These are phyloP conservation scores for Tuber brumale DNA, from an alignment of 495 filamentous ascomycete genomes.

Conservation along the genomic window DNA sequence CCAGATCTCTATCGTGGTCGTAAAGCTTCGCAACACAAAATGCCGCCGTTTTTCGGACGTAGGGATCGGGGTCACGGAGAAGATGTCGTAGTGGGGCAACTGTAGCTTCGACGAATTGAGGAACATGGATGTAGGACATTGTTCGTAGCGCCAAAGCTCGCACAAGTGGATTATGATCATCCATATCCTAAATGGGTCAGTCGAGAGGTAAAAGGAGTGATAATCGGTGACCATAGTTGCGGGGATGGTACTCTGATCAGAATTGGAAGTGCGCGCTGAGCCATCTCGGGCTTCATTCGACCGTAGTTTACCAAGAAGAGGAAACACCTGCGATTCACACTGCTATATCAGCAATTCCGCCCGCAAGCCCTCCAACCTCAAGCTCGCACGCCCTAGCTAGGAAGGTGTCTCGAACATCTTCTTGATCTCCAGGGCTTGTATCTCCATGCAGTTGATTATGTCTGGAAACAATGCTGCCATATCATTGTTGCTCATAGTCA, in stretches of 20 bases:
- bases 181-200: constrained; percentile 68
- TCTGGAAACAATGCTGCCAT: constrained; percentile 98
- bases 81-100: constrained; percentile 75
- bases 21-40: constrained; percentile 97
- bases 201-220: background rate
- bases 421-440: constrained; percentile 94
- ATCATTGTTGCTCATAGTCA: constrained; percentile 99
- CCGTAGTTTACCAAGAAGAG: constrained; percentile 96
- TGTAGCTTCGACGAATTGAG: constrained; percentile 89
- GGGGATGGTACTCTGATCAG: constrained; percentile 61
- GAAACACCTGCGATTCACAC: constrained; percentile 66
- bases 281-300: constrained; percentile 87
- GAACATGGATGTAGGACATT: constrained; percentile 95
- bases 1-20: constrained; percentile 85
- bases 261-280: constrained; percentile 84
- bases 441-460: constrained; percentile 87
- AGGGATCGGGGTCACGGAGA: constrained; percentile 83
- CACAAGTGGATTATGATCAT: constrained; percentile 85
- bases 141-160: constrained; percentile 88
- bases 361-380: constrained; percentile 7
- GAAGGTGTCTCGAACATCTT: constrained; percentile 69
- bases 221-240: background rate
- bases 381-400: background rate
- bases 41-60: constrained; percentile 94
- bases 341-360: constrained; percentile 29